Evolutionary conservation across 345 rosid species (phyloP).

Genomic region (Acer saccharum): DNA sequence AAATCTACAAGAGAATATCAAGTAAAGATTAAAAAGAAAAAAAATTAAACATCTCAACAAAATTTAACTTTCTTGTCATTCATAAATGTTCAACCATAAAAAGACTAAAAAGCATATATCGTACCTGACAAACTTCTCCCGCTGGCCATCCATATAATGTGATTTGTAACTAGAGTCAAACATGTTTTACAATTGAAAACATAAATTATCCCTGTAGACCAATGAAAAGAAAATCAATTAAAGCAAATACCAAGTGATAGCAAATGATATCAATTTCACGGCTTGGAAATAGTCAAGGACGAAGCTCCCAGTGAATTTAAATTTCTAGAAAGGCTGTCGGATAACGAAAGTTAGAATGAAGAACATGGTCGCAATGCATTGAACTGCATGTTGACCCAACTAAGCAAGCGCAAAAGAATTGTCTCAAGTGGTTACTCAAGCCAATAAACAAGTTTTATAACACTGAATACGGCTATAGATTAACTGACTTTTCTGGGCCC

Average conservation of each 20-base stretch:
- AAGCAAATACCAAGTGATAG: neutral
- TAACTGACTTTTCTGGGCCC: neutral
- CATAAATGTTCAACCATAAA: neutral
- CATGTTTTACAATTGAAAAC: constrained; percentile 58
- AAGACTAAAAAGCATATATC: neutral
- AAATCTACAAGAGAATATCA: constrained; percentile 1
- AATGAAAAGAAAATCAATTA: constrained; percentile 9
- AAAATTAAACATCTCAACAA: constrained; percentile 6
- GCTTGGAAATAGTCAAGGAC: neutral
- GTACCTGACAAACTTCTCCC: constrained; percentile 92
- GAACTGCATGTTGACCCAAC: neutral
- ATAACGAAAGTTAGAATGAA: neutral
- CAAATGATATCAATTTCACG: constrained; percentile 5
- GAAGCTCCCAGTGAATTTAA: neutral
- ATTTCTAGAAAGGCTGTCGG: neutral
- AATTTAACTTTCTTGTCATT: constrained; percentile 18
- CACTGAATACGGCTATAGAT: neutral
- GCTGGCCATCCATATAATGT: constrained; percentile 64
- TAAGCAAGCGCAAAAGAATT: neutral
- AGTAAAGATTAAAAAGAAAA: neutral
- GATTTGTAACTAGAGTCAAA: constrained; percentile 65
- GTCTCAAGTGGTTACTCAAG: neutral
- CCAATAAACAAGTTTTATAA: neutral
- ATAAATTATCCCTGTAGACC: constrained; percentile 46
- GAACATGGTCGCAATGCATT: neutral